Evolutionary conservation across 2,329 filamentous ascomycete species (phyloP), one percentile per base, ranked within the genome.

Genomic region (Cordyceps tenuipes): DNA sequence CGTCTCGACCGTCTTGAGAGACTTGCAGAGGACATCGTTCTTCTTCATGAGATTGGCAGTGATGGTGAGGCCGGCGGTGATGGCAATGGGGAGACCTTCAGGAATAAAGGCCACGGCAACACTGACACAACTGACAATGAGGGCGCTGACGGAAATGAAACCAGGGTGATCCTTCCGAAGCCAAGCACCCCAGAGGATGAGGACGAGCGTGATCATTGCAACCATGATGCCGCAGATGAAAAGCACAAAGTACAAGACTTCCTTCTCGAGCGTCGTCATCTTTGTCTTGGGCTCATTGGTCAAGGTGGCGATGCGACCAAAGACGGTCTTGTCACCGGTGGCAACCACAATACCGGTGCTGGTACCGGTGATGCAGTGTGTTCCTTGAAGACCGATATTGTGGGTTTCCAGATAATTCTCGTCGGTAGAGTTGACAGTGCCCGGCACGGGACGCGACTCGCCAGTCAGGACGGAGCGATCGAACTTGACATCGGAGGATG

Each of bases 11-110:
- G 88, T 91, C 73, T 89, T 89, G 51, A 92, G 77, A 0, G 86
- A 89, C 73, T 91, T 91, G 82, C 88, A 91, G 9, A 91, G 79
- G 48, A 91, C 85, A 68, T 88, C 87, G 70, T 91, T 86, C 73
- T 87, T 85, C 63, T 80, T 80, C 89, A 92, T 91, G 65, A 89
- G 80, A 64, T 87, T 89, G 21, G 89, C 88, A 1, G 84, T 87
- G 62, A 92, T 91, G 0, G 88, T 91, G 64, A 92, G 76, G 19
- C 84, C 87, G 1, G 85, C 83, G 0, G 86, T 87, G 41, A 90
- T 73, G 0, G 87, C 86, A 55, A 90, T 86, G 0, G 87, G 87
- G 0, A 90, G 75, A 6, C 87, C 87, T 71, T 91, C 88, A 0
- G 89, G 88, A 15, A 91, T 89, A 68, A 90, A 90, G 1, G 88